Conservation (phyloP, 257 asterid species). For the Voacanga thouarsii region DNA sequence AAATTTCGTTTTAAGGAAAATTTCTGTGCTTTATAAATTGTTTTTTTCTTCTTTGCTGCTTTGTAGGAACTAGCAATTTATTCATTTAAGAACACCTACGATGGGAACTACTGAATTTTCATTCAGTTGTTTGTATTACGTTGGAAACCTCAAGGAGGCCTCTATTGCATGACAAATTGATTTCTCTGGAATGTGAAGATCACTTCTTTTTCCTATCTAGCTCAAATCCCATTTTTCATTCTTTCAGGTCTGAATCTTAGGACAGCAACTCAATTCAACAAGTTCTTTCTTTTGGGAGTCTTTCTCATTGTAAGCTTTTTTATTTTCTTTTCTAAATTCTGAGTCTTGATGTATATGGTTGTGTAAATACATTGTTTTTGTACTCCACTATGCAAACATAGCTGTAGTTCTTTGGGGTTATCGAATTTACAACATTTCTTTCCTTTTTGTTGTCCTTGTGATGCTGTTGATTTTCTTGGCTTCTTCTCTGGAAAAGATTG, state of each 20-base stretch:
- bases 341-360: not conserved
- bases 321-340: not conserved
- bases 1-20: no score
- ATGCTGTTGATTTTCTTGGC: conserved; percentile 10
- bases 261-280: not conserved
- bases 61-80: no score
- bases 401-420: not conserved
- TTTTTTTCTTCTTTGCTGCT: no score
- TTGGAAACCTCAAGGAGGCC: no score
- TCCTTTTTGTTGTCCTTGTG: not conserved
- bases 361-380: not conserved
- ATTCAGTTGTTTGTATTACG: no score
- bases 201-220: no score
- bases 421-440: not conserved
- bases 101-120: no score
- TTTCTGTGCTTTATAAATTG: no score
- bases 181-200: no score
- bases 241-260: conserved; percentile 21
- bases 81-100: no score
- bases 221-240: conserved; percentile 11
- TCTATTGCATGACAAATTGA: no score
- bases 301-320: not conserved
- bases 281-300: conserved; percentile 2
- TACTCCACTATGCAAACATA: no score
- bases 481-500: conserved; percentile 24